Evolutionary conservation across 2,329 filamentous ascomycete genomes (phyloP).

Genomic region (Blumeria graminis): DNA sequence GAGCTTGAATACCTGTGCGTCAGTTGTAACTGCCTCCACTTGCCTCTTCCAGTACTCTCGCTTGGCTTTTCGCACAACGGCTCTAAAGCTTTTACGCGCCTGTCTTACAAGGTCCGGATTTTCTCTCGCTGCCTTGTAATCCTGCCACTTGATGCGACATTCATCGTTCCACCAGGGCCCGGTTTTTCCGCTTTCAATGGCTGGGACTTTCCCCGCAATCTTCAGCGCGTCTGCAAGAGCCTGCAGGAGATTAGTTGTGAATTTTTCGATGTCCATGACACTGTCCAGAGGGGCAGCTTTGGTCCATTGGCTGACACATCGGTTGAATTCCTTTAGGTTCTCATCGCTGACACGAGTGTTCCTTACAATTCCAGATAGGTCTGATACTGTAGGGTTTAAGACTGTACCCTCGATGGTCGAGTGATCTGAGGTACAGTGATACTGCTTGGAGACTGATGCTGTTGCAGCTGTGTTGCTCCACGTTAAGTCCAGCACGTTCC

Average conservation of each 20-base stretch:
- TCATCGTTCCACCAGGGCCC: no score
- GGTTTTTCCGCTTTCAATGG: no score
- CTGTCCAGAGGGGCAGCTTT: no score
- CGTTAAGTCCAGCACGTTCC: neutral
- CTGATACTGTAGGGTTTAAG: neutral
- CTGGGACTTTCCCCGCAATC: no score
- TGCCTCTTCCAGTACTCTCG: neutral
- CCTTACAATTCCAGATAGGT: neutral
- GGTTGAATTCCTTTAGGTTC: neutral
- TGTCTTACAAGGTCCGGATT: neutral
- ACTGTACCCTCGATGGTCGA: neutral
- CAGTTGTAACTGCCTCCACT: neutral
- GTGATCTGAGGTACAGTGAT: neutral
- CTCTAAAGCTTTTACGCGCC: neutral
- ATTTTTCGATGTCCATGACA: no score
- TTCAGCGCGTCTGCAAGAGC: no score
- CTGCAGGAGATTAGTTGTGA: no score
- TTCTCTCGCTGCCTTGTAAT: neutral
- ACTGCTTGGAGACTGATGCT: neutral
- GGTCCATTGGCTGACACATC: neutral
- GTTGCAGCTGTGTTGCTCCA: neutral
- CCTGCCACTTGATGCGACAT: no score
- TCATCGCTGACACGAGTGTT: neutral
- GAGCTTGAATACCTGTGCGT: neutral
- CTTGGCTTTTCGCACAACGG: neutral